These are phyloP conservation scores for Neopestalotiopsis sp. DNA, from an alignment of 2,329 filamentous ascomycete species.

Conservation along the genomic window DNA sequence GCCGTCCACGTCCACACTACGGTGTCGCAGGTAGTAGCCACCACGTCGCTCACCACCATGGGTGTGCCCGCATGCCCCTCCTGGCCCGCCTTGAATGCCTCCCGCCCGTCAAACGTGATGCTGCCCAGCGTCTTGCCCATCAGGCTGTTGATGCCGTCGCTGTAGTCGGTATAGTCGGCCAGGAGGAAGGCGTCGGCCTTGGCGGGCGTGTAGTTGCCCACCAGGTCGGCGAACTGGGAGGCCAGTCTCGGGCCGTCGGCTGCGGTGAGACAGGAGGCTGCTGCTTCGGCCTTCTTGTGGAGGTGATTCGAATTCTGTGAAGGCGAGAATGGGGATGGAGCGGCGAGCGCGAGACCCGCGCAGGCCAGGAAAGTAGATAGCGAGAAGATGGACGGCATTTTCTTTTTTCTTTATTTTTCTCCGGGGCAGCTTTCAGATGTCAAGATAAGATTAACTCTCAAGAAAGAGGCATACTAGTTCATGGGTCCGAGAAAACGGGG, in stretches of 20 bases:
- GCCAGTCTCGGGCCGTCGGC: neutral
- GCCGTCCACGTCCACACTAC: slow-evolving; percentile 4
- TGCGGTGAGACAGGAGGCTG: neutral
- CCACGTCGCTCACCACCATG: neutral
- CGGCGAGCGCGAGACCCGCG: neutral
- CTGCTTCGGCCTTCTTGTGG: neutral
- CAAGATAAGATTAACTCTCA: no score
- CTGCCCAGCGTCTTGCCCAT: neutral
- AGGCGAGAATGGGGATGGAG: neutral
- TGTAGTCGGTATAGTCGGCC: slow-evolving; percentile 1
- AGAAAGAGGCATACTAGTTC: no score
- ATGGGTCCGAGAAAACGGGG: no score
- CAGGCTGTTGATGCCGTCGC: slow-evolving; percentile 8
- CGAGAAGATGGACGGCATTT: neutral
- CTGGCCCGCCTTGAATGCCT: neutral
- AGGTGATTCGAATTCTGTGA: neutral
- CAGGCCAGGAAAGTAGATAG: neutral
- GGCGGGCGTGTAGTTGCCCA: neutral
- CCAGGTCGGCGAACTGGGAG: neutral
- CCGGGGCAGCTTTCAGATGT: neutral
- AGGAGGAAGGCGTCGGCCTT: slow-evolving; percentile 3
- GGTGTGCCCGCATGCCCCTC: neutral
- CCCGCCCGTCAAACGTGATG: neutral
- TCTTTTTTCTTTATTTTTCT: neutral
- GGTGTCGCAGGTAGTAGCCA: neutral